phyloP scores from a whole-genome alignment of 805 yeast genomes.

The Spathaspora girioi region DNA sequence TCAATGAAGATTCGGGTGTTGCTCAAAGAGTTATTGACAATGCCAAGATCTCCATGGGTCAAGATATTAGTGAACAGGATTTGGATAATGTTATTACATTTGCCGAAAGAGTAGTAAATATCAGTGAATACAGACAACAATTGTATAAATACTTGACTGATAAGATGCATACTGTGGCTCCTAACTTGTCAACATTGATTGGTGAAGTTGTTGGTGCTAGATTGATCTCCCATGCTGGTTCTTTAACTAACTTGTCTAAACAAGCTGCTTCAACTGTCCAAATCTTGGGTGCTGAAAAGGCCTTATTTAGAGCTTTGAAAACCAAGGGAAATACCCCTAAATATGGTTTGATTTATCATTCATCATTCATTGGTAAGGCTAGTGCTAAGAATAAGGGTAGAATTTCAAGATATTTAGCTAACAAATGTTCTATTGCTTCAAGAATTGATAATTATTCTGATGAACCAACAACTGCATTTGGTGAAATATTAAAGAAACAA shows the following conservation, averaged over 20 bases:
- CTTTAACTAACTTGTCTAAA: conserved; percentile 91
- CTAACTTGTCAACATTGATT: conserved; percentile 91
- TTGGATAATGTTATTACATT: conserved; percentile 87
- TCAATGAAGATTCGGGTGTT: conserved; percentile 83
- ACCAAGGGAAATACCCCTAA: conserved; percentile 97
- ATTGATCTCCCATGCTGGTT: conserved; percentile 97
- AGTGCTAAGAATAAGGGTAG: conserved; percentile 97
- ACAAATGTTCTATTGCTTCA: conserved; percentile 98
- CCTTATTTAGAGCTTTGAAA: conserved; percentile 91
- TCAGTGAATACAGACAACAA: conserved; percentile 84
- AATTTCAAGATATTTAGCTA: conserved; percentile 96
- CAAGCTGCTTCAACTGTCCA: conserved; percentile 99
- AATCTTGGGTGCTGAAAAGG: conserved; percentile 96
- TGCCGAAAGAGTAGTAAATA: conserved; percentile 89
- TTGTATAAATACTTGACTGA: conserved; percentile 84
- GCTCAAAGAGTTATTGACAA: conserved; percentile 92
- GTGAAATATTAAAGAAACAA: conserved; percentile 88
- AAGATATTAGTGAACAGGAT: conserved; percentile 92
- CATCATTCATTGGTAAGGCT: conserved; percentile 92
- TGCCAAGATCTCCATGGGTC: conserved; percentile 98
- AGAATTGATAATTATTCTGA: conserved; percentile 98
- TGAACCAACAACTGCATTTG: conserved; percentile 86
- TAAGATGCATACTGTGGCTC: conserved; percentile 97
- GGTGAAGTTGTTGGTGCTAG: conserved; percentile 99
- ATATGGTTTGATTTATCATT: conserved; percentile 92